Conservation (phyloP, 768 basidiomycete genomes). For the Lactarius hatsudake region DNA sequence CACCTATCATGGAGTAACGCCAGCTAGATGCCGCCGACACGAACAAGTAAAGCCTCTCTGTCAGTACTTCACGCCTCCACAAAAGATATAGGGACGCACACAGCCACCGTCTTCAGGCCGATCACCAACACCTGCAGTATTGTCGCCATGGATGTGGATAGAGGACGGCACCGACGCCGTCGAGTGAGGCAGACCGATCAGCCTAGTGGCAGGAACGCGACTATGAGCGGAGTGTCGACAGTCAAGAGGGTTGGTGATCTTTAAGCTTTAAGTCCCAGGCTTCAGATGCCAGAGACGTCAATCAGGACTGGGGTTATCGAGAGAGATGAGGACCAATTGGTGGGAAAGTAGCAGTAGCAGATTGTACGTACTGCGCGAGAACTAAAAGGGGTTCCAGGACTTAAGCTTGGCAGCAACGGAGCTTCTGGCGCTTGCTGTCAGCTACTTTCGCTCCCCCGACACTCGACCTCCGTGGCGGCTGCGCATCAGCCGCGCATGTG, state of each 20-base stretch:
- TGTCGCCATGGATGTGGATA: background rate
- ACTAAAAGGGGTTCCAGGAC: background rate
- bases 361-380: background rate
- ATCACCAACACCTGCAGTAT: background rate
- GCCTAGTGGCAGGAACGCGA: background rate
- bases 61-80: background rate
- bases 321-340: background rate
- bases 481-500: too few species aligned
- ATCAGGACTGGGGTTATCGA: background rate
- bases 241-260: background rate
- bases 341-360: background rate
- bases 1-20: slow-evolving; percentile 21
- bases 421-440: too few species aligned
- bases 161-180: background rate
- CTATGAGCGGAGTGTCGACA: background rate
- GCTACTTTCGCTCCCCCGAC: too few species aligned
- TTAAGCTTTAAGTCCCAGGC: background rate
- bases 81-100: background rate
- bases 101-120: background rate
- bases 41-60: background rate
- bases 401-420: too few species aligned
- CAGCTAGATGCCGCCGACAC: slow-evolving; percentile 2
- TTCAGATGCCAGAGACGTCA: background rate
- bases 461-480: too few species aligned
- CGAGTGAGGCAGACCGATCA: background rate